Evolutionary conservation across 768 basidiomycete genomes (phyloP).

Genomic region (Galerina sulciceps): DNA sequence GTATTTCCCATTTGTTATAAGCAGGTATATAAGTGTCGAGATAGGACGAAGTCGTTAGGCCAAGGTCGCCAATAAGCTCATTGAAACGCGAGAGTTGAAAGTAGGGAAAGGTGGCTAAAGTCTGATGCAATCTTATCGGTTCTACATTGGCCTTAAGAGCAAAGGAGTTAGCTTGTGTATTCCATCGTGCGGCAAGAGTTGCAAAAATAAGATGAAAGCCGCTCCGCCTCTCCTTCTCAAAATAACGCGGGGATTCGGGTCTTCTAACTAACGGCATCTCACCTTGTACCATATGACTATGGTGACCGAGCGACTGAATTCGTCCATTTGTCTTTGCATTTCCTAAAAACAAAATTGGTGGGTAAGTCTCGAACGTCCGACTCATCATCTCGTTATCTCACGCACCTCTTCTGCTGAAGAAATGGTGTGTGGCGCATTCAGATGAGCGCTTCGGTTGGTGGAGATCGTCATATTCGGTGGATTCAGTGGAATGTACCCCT

Average conservation of each 20-base stretch:
- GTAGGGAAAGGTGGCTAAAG: slow-evolving; percentile 65
- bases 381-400: not conserved
- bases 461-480: slow-evolving; percentile 18
- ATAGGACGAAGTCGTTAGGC: slow-evolving; percentile 53
- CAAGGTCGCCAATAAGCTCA: slow-evolving; percentile 57
- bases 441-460: slow-evolving; percentile 18
- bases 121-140: slow-evolving; percentile 61
- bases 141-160: slow-evolving; percentile 48
- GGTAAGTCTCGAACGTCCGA: not conserved
- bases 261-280: slow-evolving; percentile 13
- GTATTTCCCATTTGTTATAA: slow-evolving; percentile 71
- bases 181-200: not conserved
- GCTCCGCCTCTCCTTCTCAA: slow-evolving; percentile 6
- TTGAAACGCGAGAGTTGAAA: slow-evolving; percentile 61
- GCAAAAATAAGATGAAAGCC: slow-evolving; percentile 16
- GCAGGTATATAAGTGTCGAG: slow-evolving; percentile 62
- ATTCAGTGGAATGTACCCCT: slow-evolving; percentile 21
- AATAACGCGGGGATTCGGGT: slow-evolving; percentile 11
- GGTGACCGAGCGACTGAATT: slow-evolving; percentile 59
- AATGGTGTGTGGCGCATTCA: slow-evolving; percentile 9
- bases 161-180: slow-evolving; percentile 12
- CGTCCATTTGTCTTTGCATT: slow-evolving; percentile 45
- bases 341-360: slow-evolving; percentile 27
- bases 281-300: slow-evolving; percentile 77
- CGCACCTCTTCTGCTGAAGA: slow-evolving; percentile 26